These are phyloP conservation scores for Trichomonas vaginalis DNA, from an alignment of 208 protist species.

Conservation along the genomic window DNA sequence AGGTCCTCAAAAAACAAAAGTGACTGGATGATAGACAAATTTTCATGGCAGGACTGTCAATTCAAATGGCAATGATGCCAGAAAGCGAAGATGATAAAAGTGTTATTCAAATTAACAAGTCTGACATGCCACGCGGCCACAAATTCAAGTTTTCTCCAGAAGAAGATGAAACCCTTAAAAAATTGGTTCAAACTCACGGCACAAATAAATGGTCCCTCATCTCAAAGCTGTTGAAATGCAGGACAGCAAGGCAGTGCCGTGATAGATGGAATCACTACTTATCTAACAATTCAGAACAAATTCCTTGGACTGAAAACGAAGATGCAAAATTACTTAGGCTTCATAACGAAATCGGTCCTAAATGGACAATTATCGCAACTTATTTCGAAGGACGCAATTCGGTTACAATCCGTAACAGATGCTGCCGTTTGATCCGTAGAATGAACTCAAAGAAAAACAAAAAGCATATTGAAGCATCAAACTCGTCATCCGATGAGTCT, in stretches of 20 bases:
- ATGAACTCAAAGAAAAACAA: background rate
- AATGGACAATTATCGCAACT: background rate
- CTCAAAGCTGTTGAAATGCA: background rate
- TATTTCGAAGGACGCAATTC: background rate
- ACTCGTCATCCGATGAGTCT: background rate
- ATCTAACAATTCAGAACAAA: background rate
- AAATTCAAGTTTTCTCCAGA: background rate
- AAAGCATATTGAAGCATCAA: background rate
- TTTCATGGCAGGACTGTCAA: no score
- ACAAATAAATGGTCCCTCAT: background rate
- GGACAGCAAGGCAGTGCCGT: background rate
- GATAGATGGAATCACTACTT: conserved; percentile 4
- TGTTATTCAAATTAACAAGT: no score
- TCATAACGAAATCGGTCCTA: background rate
- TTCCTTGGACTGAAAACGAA: background rate
- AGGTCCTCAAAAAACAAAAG: no score
- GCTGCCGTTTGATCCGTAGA: background rate
- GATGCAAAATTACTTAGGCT: background rate
- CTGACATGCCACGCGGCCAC: background rate
- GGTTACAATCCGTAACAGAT: background rate
- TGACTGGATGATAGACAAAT: no score
- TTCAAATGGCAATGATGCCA: no score
- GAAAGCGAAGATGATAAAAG: no score
- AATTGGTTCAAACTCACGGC: background rate
- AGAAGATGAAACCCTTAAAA: background rate